Base-by-base conservation (phyloP, 2,329 filamentous ascomycete genomes). In the Teratosphaeria pseudoeucalypti region DNA sequence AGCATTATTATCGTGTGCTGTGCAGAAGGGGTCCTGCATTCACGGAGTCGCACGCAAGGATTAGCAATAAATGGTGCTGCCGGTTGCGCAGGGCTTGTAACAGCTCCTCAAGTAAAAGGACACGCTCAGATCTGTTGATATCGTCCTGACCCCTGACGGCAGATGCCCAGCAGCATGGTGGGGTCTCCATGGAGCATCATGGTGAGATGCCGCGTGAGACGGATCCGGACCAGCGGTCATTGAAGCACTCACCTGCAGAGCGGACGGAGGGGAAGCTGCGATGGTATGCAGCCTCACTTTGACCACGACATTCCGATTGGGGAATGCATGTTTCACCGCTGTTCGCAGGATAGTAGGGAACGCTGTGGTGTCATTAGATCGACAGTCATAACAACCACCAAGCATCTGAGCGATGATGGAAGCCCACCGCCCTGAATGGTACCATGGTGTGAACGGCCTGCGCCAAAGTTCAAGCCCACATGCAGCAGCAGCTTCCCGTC, bases 321-420 rank as follows among this genome's bases (percentile, higher is more conserved):
- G 27, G 37, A 57, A 57, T 52, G 56, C 56, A 34, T 39, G 56
- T n/a, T n/a, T 57, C 56, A 57, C 56, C 56, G 56, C 57, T 58
- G 47, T 53, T 58, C 5, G 53, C 19, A 32, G 34, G 7, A 54
- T 32, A 12, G 7, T 32, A 54, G 53, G 34, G 12, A 54, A 32
- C 32, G 12, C 16, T 43, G 23, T 12, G 54, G 34, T 56, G 23
- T 23, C 23, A 5, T 19, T n/a, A 56, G 32, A 37, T 56, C 37
- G 54, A 56, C 23, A 16, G 23, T 23, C 23, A 37, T 26, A 26
- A 19, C 6, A 6, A 32, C 23, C 12, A 37, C 29, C 29, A 32
- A 32, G 29, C 29, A 32, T 32, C 29, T 32, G 34, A 34, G 53
- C 16, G 53, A 54, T 14, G n/a, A 23, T 23, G 53, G 53, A 2